Evolutionary conservation across 2,329 filamentous ascomycete species (phyloP).

Genomic region (Rhinocladiella similis): DNA sequence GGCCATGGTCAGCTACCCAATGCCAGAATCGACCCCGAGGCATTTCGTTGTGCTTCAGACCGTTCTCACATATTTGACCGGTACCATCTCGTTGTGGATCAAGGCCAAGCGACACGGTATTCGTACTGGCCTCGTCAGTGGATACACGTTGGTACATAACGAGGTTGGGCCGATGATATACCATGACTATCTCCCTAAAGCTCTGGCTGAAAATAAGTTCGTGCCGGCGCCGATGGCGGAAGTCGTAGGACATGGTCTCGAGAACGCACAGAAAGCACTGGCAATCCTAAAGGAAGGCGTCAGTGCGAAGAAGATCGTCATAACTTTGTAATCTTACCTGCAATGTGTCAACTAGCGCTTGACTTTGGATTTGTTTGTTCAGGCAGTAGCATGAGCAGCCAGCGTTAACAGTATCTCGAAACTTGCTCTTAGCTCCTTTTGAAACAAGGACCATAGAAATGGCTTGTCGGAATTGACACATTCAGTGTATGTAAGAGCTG

Average conservation of each 20-base stretch:
- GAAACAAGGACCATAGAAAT: too few relatives aligned
- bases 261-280: constrained; percentile 43
- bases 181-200: constrained; percentile 41
- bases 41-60: constrained; percentile 12
- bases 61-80: constrained; percentile 6
- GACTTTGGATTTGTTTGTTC: too few relatives aligned
- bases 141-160: constrained; percentile 15
- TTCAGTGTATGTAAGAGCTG: too few relatives aligned
- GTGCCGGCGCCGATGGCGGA: constrained; percentile 41
- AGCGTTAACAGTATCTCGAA: too few relatives aligned
- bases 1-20: constrained; percentile 18
- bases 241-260: constrained; percentile 45
- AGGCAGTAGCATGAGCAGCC: too few relatives aligned
- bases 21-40: constrained; percentile 4
- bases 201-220: constrained; percentile 39
- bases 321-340: constrained; percentile 24
- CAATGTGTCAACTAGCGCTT: background rate
- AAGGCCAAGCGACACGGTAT: constrained; percentile 20
- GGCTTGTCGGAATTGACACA: too few relatives aligned
- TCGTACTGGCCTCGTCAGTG: constrained; percentile 24
- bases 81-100: constrained; percentile 12
- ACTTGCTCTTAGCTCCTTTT: too few relatives aligned
- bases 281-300: constrained; percentile 41
- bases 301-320: constrained; percentile 46
- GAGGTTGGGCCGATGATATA: constrained; percentile 36